Percentiles rank a stretch among this genome's conserved stretches.
These are phyloP conservation scores for Dactylellina leptospora DNA, from an alignment of 2,329 filamentous ascomycete species.

Conservation along the genomic window DNA sequence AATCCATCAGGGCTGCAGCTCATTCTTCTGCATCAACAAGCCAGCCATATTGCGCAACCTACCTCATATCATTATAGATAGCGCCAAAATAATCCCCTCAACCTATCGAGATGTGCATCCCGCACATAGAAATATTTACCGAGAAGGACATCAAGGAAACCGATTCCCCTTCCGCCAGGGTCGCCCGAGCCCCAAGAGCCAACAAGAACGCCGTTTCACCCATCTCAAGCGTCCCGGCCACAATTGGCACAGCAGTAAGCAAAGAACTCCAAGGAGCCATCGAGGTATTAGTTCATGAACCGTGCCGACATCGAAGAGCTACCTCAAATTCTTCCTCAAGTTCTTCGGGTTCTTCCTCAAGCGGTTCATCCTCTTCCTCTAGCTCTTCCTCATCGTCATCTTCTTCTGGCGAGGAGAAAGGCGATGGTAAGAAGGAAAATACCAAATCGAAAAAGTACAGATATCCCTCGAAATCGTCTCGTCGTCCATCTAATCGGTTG, in stretches of 20 bases:
- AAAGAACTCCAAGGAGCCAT: conserved; percentile 18
- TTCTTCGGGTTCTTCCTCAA: background rate
- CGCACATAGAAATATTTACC: conserved; percentile 38
- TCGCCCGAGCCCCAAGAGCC: conserved; percentile 20
- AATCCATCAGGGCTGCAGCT: too few relatives aligned
- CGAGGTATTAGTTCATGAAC: conserved; percentile 8
- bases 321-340: background rate
- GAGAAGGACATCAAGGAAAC: conserved; percentile 21
- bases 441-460: conserved; percentile 25
- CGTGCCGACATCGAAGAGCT: background rate
- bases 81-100: too few relatives aligned
- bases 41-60: too few relatives aligned
- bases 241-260: conserved; percentile 7
- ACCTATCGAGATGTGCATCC: conserved; percentile 35
- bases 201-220: conserved; percentile 22
- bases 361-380: conserved; percentile 23
- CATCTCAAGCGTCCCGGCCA: conserved; percentile 41
- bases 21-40: too few relatives aligned
- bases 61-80: too few relatives aligned
- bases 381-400: conserved; percentile 20
- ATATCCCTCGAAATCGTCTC: conserved; percentile 42
- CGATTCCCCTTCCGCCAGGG: conserved; percentile 22
- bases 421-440: conserved; percentile 17
- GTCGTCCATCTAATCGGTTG: conserved; percentile 40
- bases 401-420: conserved; percentile 15